phyloP scores from a whole-genome alignment of 73 alveolate species.

The Blepharisma stoltei region DNA sequence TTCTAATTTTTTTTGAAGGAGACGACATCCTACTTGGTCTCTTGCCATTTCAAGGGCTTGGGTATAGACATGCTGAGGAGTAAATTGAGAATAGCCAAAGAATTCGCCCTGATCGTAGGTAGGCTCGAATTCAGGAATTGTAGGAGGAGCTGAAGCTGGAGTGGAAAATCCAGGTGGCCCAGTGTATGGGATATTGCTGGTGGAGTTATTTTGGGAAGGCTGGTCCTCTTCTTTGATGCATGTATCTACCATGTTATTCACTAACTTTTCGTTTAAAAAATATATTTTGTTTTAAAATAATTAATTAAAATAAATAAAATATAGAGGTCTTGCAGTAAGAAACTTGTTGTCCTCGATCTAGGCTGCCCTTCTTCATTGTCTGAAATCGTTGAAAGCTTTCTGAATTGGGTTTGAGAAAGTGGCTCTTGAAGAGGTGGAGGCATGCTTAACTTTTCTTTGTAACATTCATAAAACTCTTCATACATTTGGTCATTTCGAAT shows the following conservation, averaged over 20 bases:
- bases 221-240: slow-evolving; percentile 5
- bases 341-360: slow-evolving; percentile 21
- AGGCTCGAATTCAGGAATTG: neutral
- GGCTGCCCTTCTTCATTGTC: neutral
- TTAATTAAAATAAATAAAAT: too few species aligned
- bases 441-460: neutral
- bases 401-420: neutral
- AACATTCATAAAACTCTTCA: slow-evolving; percentile 11
- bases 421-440: slow-evolving; percentile 29
- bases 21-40: slow-evolving; percentile 89
- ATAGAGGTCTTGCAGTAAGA: too few species aligned
- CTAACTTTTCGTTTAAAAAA: too few species aligned
- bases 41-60: slow-evolving; percentile 32
- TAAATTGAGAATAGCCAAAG: neutral
- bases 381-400: neutral
- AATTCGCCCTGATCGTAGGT: neutral
- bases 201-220: too few species aligned
- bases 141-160: neutral
- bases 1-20: slow-evolving; percentile 75
- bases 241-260: neutral
- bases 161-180: neutral
- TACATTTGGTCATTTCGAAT: slow-evolving; percentile 10
- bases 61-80: neutral
- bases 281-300: too few species aligned
- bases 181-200: too few species aligned